Conservation (phyloP, 257 asterid genomes). For the Rehmannia glutinosa region DNA sequence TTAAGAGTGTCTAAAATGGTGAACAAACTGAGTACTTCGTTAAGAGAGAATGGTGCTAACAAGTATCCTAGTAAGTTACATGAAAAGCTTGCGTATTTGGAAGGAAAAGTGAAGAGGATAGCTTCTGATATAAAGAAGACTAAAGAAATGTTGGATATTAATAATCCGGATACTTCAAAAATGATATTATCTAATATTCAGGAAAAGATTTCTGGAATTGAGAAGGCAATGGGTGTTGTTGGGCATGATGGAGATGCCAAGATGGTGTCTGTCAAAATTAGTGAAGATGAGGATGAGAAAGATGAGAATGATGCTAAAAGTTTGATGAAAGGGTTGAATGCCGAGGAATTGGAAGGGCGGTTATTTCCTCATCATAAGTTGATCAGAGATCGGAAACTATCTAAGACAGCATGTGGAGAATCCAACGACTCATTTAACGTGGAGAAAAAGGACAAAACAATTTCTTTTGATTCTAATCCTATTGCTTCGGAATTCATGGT, state of each 20-base stretch:
- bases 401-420: constrained; percentile 31
- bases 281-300: constrained; percentile 18
- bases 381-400: constrained; percentile 48
- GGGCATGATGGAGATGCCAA: constrained; percentile 28
- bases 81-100: constrained; percentile 75
- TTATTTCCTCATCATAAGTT: constrained; percentile 75
- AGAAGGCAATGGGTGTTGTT: constrained; percentile 64
- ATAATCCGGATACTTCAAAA: constrained; percentile 64
- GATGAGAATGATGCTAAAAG: constrained; percentile 21
- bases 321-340: constrained; percentile 43
- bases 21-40: constrained; percentile 18
- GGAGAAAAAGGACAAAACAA: constrained; percentile 18
- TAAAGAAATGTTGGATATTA: constrained; percentile 65
- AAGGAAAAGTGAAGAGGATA: constrained; percentile 80
- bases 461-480: constrained; percentile 34
- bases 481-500: constrained; percentile 37
- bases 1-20: constrained; percentile 27
- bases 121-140: constrained; percentile 74
- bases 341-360: constrained; percentile 53
- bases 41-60: constrained; percentile 27
- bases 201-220: constrained; percentile 72
- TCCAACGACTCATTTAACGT: constrained; percentile 18
- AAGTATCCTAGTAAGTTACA: constrained; percentile 62
- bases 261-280: constrained; percentile 1
- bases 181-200: constrained; percentile 60